phyloP scores from a whole-genome alignment of 805 yeast species.

The Monosporozyma servazzii region DNA sequence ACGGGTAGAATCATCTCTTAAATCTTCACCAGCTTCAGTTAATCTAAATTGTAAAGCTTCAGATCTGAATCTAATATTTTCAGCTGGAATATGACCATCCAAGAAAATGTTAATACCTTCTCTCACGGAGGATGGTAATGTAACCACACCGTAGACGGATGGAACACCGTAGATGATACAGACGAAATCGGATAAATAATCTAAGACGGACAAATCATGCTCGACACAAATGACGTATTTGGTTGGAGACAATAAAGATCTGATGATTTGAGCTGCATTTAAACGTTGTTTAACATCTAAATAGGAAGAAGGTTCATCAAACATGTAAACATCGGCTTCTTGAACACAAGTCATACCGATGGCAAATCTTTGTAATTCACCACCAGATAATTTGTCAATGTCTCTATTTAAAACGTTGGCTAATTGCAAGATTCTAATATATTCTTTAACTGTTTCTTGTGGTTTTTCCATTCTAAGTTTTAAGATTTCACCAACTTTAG shows the following conservation, averaged over 20 bases:
- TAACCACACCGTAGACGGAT: conserved; percentile 97
- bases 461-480: conserved; percentile 66
- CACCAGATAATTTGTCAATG: conserved; percentile 86
- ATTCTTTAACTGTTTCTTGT: conserved; percentile 51
- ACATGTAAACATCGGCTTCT: conserved; percentile 93
- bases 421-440: conserved; percentile 66
- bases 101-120: conserved; percentile 98
- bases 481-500: conserved; percentile 76
- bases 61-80: conserved; percentile 92
- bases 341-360: conserved; percentile 96
- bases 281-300: conserved; percentile 97
- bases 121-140: conserved; percentile 92
- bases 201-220: conserved; percentile 96
- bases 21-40: conserved; percentile 76
- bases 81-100: conserved; percentile 96
- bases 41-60: conserved; percentile 92
- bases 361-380: conserved; percentile 97
- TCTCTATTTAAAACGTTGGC: conserved; percentile 75
- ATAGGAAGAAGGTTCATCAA: conserved; percentile 98
- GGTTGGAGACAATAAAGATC: conserved; percentile 70
- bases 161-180: conserved; percentile 98
- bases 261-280: conserved; percentile 90
- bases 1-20: conserved; percentile 69
- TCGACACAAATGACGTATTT: conserved; percentile 92
- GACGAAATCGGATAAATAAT: conserved; percentile 91